Percentiles rank a stretch among this genome's conserved stretches.
These are phyloP conservation scores for Hirsutella minnesotensis DNA, from an alignment of 2,329 filamentous ascomycete species.

Conservation along the genomic window DNA sequence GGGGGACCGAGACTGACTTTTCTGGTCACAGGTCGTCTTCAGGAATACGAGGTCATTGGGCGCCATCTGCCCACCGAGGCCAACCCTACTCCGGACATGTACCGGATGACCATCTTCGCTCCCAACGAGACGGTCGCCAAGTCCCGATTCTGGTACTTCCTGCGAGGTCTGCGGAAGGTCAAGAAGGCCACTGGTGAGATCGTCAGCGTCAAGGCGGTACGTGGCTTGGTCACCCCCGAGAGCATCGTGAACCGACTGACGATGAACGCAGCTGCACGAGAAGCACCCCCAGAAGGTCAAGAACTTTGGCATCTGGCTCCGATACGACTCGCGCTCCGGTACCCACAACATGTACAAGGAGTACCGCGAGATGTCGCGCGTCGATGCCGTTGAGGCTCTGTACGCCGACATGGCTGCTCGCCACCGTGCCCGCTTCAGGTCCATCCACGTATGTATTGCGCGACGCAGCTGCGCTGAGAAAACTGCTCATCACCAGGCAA, in stretches of 20 bases:
- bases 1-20: background rate
- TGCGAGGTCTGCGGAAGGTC: slow-evolving; percentile 98
- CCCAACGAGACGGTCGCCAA: slow-evolving; percentile 97
- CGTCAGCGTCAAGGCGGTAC: slow-evolving; percentile 88
- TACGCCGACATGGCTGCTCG: slow-evolving; percentile 99
- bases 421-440: slow-evolving; percentile 92
- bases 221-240: background rate
- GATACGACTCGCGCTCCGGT: slow-evolving; percentile 98
- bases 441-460: slow-evolving; percentile 76
- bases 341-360: slow-evolving; percentile 99
- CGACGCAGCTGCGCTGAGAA: background rate
- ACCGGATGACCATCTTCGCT: slow-evolving; percentile 99
- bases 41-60: slow-evolving; percentile 99
- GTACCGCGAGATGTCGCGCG: slow-evolving; percentile 97
- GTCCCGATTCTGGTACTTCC: slow-evolving; percentile 99
- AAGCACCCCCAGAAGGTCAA: slow-evolving; percentile 99
- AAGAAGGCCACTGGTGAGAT: slow-evolving; percentile 99
- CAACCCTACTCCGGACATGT: slow-evolving; percentile 95
- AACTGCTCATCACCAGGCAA: slow-evolving; percentile 1
- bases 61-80: slow-evolving; percentile 96
- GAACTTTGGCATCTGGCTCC: slow-evolving; percentile 99
- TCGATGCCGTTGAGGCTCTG: slow-evolving; percentile 87
- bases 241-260: slow-evolving; percentile 4
- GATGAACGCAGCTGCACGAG: slow-evolving; percentile 67
- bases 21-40: slow-evolving; percentile 72